A percentile compares a stretch with the other conserved stretches of the same genome.
Evolutionary conservation across 768 basidiomycete species (phyloP).

Genomic region (Mycena floridula): DNA sequence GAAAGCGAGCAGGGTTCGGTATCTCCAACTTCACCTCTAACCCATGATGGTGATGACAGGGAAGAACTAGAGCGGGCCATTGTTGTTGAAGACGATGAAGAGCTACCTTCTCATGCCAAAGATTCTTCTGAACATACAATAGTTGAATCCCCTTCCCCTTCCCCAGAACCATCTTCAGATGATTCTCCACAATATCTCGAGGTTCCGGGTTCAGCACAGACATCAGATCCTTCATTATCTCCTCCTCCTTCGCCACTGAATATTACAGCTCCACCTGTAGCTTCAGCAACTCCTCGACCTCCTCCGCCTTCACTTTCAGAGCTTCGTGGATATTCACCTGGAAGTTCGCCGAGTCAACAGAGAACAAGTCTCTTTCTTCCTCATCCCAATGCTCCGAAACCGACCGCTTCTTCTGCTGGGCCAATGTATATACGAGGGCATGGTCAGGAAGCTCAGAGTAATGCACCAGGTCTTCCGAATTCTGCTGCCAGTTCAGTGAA

Average conservation of each 20-base stretch:
- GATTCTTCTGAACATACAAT: slow-evolving; percentile 3
- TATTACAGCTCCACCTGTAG: slow-evolving; percentile 10
- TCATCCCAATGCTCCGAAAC: slow-evolving; percentile 51
- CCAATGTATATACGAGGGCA: slow-evolving; percentile 51
- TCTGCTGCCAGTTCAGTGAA: slow-evolving; percentile 6
- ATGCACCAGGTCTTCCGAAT: slow-evolving; percentile 12
- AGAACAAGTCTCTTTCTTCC: slow-evolving; percentile 44
- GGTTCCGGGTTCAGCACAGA: background rate
- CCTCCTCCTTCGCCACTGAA: slow-evolving; percentile 1
- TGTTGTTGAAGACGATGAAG: slow-evolving; percentile 42
- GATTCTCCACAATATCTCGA: background rate
- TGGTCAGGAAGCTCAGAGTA: slow-evolving; percentile 5
- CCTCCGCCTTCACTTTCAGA: slow-evolving; percentile 15
- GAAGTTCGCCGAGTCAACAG: slow-evolving; percentile 6
- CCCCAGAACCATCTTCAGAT: slow-evolving; percentile 22
- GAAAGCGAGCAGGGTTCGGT: slow-evolving; percentile 19
- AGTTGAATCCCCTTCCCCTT: slow-evolving; percentile 9
- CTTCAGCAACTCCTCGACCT: slow-evolving; percentile 13
- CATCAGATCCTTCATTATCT: background rate
- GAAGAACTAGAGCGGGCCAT: slow-evolving; percentile 15
- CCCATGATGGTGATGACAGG: background rate
- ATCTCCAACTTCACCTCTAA: background rate
- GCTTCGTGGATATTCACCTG: slow-evolving; percentile 13
- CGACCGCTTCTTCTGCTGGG: slow-evolving; percentile 31
- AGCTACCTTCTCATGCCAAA: slow-evolving; percentile 9